Percentiles rank a stretch among this genome's conserved stretches.
Conservation (phyloP, 2,329 filamentous ascomycete species). For the Epichloe hybrida region DNA sequence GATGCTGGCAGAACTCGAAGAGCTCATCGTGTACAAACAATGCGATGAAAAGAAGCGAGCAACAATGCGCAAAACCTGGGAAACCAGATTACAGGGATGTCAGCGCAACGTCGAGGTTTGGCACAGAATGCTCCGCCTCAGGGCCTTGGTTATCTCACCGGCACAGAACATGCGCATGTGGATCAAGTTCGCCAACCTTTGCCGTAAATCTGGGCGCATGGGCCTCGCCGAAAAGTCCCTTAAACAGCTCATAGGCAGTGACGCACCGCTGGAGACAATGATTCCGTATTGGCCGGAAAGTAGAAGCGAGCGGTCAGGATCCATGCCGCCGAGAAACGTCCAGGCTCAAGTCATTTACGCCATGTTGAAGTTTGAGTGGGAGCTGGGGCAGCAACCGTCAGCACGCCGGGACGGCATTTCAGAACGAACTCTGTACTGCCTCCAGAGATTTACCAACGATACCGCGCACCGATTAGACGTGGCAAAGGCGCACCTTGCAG, state of each 20-base stretch:
- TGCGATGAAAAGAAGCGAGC: constrained; percentile 79
- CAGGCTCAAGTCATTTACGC: constrained; percentile 82
- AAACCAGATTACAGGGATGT: constrained; percentile 83
- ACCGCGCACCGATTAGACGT: constrained; percentile 41
- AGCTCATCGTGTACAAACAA: constrained; percentile 97
- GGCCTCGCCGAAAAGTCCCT: constrained; percentile 91
- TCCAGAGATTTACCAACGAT: constrained; percentile 48
- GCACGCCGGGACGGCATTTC: constrained; percentile 30
- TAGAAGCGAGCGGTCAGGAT: constrained; percentile 7
- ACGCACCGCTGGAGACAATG: constrained; percentile 46
- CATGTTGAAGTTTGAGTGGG: constrained; percentile 96
- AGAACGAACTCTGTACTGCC: constrained; percentile 43
- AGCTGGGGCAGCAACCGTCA: constrained; percentile 52
- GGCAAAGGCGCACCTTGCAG: constrained; percentile 35
- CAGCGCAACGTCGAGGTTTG: constrained; percentile 97
- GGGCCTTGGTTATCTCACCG: constrained; percentile 81
- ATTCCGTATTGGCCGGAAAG: constrained; percentile 46
- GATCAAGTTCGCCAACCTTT: constrained; percentile 98
- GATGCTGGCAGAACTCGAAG: constrained; percentile 96
- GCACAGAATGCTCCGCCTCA: constrained; percentile 94
- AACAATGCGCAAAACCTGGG: constrained; percentile 89
- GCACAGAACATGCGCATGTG: constrained; percentile 97
- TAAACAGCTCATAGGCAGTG: constrained; percentile 70
- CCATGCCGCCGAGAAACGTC: constrained; percentile 27
- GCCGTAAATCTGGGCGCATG: constrained; percentile 88